A percentile compares a stretch with the other conserved stretches of the same genome.
Conservation (phyloP, 352 stramenopile genomes). For the Globisporangium sylvaticum region DNA sequence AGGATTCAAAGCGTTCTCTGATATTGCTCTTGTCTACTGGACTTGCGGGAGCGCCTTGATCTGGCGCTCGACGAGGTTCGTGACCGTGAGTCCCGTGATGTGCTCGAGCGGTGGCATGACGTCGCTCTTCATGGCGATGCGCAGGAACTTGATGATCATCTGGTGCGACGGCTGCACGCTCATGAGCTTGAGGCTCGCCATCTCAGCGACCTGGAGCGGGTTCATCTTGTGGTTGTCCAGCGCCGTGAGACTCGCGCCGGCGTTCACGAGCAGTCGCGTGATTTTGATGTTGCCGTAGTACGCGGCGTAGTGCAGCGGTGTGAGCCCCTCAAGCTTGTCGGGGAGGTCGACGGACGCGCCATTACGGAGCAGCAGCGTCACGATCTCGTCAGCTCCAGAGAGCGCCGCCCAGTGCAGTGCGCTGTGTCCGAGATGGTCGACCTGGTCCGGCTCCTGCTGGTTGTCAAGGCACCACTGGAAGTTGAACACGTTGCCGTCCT, state of each 20-base stretch:
- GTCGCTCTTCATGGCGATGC: constrained; percentile 67
- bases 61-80: constrained; percentile 59
- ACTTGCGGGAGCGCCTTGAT: constrained; percentile 42
- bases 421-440: constrained; percentile 55
- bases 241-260: constrained; percentile 45
- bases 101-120: constrained; percentile 75
- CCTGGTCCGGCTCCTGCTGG: constrained; percentile 57
- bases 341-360: constrained; percentile 61
- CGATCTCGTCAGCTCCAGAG: constrained; percentile 51
- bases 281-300: constrained; percentile 79
- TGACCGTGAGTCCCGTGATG: constrained; percentile 66
- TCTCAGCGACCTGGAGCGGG: constrained; percentile 66
- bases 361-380: constrained; percentile 57
- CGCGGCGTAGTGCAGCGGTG: constrained; percentile 65
- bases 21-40: not conserved
- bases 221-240: constrained; percentile 64
- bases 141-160: constrained; percentile 84
- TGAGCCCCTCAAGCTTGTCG: constrained; percentile 50
- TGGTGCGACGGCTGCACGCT: constrained; percentile 81
- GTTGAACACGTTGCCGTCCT: constrained; percentile 37
- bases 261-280: constrained; percentile 50
- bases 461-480: constrained; percentile 56
- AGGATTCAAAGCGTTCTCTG: constrained; percentile 4
- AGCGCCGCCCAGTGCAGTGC: constrained; percentile 67
- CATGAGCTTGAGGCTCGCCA: constrained; percentile 66